Base-by-base conservation (phyloP, 192 early-diverging fungal genomes). In the Mortierella antarctica region DNA sequence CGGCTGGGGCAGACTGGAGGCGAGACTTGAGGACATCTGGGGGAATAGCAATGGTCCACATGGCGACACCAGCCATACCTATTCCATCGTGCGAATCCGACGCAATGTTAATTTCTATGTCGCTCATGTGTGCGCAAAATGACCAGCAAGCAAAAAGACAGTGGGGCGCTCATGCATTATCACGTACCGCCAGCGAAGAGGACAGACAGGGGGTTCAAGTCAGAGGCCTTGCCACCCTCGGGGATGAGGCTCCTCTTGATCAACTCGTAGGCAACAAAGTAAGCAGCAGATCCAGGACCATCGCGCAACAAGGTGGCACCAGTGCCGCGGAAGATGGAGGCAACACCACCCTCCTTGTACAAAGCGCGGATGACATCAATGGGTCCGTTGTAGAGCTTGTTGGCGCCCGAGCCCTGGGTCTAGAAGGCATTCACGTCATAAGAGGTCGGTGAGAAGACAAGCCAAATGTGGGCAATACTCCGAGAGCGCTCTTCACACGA, bases 51-150 rank as follows among this genome's bases (percentile, higher is more conserved):
- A 96, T 94, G 57, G 91, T 88, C 98, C 98, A 99, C 95, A 96
- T 99, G 70, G 95, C 94, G 79, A 99, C 95, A 84, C 96, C 96
- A 67, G 98, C 96, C 87, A 97, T 95, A 82, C 90, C 90, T 91
- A 51, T 48, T 47, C 62, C 18, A 31, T 31, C 3, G 31, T 49
- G 21, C 13, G 31, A 40, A n/a, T 5, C 66, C 5, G 23, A 40
- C 49, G 49, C 48, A 18, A 41, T 18, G 31, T 31, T 31, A 31
- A 31, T 31, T 31, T 3, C 3, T 3, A 31, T 2, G 31, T 31
- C 31, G 31, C 31, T 31, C 3, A 31, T 31, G 31, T 31, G 31
- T 3, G 13, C 59, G 15, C 20, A 14, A 45, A 54, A 20, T 13
- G 61, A 23, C 13, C 17, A 56, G 8, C 15, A 21, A 7, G 65